A percentile compares a stretch with the other conserved stretches of the same genome.
phyloP scores from a whole-genome alignment of 805 yeast genomes.

The Nakazawaea peltata region DNA sequence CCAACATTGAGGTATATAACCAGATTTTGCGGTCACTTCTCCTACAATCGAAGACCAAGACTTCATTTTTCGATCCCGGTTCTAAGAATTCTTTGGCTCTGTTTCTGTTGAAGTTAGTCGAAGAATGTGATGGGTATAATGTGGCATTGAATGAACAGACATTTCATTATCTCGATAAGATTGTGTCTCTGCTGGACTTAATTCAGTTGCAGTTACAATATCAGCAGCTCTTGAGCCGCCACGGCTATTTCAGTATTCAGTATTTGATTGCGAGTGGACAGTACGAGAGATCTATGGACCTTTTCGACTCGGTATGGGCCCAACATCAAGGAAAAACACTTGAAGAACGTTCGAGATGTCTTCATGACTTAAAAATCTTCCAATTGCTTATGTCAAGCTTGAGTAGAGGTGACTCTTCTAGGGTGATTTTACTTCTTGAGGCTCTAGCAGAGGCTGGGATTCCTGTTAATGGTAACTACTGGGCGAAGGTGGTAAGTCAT shows the following conservation, averaged over 20 bases:
- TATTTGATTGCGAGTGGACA: constrained; percentile 4
- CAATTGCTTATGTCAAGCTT: neutral
- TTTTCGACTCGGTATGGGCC: constrained; percentile 1
- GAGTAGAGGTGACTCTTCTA: no score
- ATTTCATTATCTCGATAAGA: constrained; percentile 4
- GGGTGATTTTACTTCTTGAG: no score
- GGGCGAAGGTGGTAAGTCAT: neutral
- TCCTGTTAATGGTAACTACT: neutral
- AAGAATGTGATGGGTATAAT: neutral
- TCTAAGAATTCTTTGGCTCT: neutral
- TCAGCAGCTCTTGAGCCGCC: neutral
- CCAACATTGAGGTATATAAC: constrained; percentile 4
- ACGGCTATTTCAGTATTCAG: neutral
- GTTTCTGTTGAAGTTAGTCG: constrained; percentile 1
- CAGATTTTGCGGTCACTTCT: constrained; percentile 3
- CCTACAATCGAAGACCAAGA: neutral
- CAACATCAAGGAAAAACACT: neutral
- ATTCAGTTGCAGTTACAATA: constrained; percentile 3
- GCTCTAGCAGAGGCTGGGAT: no score
- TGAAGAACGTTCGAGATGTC: no score
- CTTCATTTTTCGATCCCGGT: no score
- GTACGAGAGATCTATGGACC: constrained; percentile 5
- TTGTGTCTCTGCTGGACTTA: neutral
- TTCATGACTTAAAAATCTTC: neutral
- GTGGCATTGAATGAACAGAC: neutral